These are phyloP conservation scores for Oryza rufipogon DNA, from an alignment of 176 grass and related monocot species.

Conservation along the genomic window DNA sequence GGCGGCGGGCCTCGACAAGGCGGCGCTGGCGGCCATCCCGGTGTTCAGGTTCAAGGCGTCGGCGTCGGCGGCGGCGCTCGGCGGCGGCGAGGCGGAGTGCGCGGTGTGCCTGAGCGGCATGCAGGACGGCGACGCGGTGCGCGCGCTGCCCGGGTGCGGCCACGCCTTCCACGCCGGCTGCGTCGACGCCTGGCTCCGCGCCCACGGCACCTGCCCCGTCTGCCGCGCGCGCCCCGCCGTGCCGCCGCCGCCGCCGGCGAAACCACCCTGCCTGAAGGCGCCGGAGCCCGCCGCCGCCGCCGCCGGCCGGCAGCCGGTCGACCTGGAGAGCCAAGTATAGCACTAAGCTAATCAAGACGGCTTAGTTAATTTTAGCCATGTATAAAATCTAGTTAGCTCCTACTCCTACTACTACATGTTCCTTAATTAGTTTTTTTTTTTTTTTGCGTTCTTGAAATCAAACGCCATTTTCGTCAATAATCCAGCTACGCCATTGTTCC, in stretches of 20 bases:
- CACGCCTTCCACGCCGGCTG: constrained; percentile 61
- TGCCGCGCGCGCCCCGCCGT: constrained; percentile 53
- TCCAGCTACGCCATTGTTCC: not conserved
- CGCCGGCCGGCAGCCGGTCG: constrained; percentile 16
- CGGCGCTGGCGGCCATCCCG: constrained; percentile 52
- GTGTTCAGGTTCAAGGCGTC: constrained; percentile 42
- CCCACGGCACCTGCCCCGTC: constrained; percentile 52
- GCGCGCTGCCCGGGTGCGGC: constrained; percentile 54
- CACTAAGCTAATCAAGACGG: not conserved
- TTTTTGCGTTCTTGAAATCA: not conserved
- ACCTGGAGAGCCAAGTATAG: constrained; percentile 53
- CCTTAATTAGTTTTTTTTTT: not conserved
- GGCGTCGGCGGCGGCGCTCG: not conserved
- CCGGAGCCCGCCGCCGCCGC: not conserved
- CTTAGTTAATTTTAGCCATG: not conserved
- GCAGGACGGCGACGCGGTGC: constrained; percentile 65
- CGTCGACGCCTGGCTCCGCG: constrained; percentile 57
- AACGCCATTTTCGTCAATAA: not conserved
- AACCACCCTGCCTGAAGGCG: not conserved
- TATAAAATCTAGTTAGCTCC: constrained; percentile 14
- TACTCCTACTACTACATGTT: not conserved
- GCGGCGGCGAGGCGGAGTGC: constrained; percentile 27
- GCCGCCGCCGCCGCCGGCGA: constrained; percentile 21
- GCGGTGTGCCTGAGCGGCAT: constrained; percentile 59
- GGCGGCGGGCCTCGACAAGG: constrained; percentile 47